Evolutionary conservation across 1,284 basidiomycete genomes (phyloP).

Genomic region (Cutaneotrichosporon sp.): DNA sequence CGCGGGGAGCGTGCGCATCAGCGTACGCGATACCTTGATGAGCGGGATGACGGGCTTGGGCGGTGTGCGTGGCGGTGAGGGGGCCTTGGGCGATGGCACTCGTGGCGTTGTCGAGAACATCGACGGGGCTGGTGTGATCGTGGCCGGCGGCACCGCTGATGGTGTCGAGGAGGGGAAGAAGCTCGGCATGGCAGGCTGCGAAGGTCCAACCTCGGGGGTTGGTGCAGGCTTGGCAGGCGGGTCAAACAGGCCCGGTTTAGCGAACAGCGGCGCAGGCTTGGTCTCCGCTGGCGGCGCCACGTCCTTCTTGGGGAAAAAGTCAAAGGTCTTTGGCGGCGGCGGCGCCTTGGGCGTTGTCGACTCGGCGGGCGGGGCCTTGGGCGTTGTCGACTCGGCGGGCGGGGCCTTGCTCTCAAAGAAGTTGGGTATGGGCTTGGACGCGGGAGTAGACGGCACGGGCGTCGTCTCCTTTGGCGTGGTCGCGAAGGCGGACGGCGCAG

Average conservation of each 20-base stretch:
- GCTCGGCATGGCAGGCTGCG: slow-evolving; percentile 4
- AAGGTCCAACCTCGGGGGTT: not conserved
- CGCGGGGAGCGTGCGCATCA: slow-evolving; percentile 10
- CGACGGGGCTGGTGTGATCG: not conserved
- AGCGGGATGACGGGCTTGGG: slow-evolving; percentile 4
- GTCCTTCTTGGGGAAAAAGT: slow-evolving; percentile 6
- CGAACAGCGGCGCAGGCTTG: not conserved
- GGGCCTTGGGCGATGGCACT: not conserved
- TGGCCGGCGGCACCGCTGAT: not conserved
- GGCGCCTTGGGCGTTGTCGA: slow-evolving; percentile 1
- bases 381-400: not conserved
- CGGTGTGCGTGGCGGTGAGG: slow-evolving; percentile 2
- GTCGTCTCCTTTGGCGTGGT: not conserved
- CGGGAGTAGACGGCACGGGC: not conserved
- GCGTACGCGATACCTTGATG: slow-evolving; percentile 10
- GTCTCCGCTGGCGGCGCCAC: not conserved
- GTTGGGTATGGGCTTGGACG: not conserved
- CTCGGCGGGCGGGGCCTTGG: not conserved
- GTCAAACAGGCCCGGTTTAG: not conserved
- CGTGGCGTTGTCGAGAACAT: not conserved
- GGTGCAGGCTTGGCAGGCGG: not conserved
- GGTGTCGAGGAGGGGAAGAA: slow-evolving; percentile 20
- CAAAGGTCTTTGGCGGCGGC: slow-evolving; percentile 1
- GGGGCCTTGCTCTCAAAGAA: not conserved
- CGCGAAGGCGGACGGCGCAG: not conserved